Conservation (phyloP, 2,329 filamentous ascomycete species). For the Colletotrichum australisinense region DNA sequence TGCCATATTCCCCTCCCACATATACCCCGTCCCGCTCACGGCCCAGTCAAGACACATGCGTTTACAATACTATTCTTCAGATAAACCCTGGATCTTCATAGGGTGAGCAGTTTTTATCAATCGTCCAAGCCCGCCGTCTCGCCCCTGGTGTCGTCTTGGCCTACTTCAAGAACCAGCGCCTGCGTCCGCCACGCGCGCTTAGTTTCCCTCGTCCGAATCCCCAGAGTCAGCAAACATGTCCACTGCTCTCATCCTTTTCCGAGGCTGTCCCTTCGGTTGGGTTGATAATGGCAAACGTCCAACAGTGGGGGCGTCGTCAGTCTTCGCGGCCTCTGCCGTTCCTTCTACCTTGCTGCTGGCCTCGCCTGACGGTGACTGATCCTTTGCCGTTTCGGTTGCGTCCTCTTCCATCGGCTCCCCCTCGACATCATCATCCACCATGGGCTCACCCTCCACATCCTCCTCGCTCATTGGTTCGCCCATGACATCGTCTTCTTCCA, state of each 20-base stretch:
- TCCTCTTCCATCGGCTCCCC: slow-evolving; percentile 60
- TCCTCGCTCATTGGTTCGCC: slow-evolving; percentile 55
- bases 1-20: slow-evolving; percentile 25
- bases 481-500: slow-evolving; percentile 55
- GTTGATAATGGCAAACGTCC: slow-evolving; percentile 40
- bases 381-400: slow-evolving; percentile 40
- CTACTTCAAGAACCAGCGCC: background rate
- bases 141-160: slow-evolving; percentile 4
- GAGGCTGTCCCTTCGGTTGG: slow-evolving; percentile 47
- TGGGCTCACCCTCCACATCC: slow-evolving; percentile 51
- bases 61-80: slow-evolving; percentile 23
- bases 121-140: slow-evolving; percentile 15
- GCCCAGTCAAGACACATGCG: slow-evolving; percentile 21
- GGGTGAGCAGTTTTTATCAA: slow-evolving; percentile 27
- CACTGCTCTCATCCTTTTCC: slow-evolving; percentile 78
- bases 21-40: slow-evolving; percentile 11
- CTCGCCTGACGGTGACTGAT: slow-evolving; percentile 26
- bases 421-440: slow-evolving; percentile 61
- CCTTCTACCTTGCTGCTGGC: slow-evolving; percentile 6
- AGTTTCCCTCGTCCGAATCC: slow-evolving; percentile 51
- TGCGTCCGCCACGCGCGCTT: slow-evolving; percentile 9
- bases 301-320: slow-evolving; percentile 7
- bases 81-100: slow-evolving; percentile 9
- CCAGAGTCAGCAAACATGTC: slow-evolving; percentile 91
- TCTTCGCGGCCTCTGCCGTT: slow-evolving; percentile 37